Percentiles rank a stretch among this genome's conserved stretches.
These are phyloP conservation scores for Pythium oligandrum DNA, from an alignment of 352 stramenopile genomes.

Conservation along the genomic window DNA sequence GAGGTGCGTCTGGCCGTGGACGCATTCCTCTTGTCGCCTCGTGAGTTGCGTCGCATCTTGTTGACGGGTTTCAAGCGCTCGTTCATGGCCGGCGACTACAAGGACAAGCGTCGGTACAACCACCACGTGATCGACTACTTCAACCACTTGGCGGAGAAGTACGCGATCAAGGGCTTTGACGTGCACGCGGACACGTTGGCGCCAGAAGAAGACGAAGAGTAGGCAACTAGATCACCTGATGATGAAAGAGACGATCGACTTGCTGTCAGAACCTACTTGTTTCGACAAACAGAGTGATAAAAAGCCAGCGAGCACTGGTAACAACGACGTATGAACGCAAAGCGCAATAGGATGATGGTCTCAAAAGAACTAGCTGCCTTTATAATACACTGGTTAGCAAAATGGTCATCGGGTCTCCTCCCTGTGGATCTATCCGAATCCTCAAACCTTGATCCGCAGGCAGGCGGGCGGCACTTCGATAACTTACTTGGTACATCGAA, in stretches of 20 bases:
- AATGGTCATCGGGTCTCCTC: slow-evolving; percentile 29
- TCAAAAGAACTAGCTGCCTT: slow-evolving; percentile 34
- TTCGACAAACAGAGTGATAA: too few relatives aligned
- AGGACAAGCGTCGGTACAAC: slow-evolving; percentile 75
- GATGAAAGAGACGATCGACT: too few relatives aligned
- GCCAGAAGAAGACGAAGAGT: background rate
- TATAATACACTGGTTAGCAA: slow-evolving; percentile 37
- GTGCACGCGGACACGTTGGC: slow-evolving; percentile 7
- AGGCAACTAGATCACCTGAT: background rate
- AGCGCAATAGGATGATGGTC: slow-evolving; percentile 1
- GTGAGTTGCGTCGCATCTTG: slow-evolving; percentile 70
- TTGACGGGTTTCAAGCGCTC: slow-evolving; percentile 56
- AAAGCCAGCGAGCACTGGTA: too few relatives aligned
- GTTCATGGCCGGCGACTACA: slow-evolving; percentile 83
- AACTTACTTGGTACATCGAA: slow-evolving; percentile 32
- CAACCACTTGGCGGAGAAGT: slow-evolving; percentile 69
- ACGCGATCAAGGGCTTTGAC: slow-evolving; percentile 41
- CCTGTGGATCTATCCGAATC: slow-evolving; percentile 22
- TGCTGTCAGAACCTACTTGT: too few relatives aligned
- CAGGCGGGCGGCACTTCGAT: slow-evolving; percentile 28
- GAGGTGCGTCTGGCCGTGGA: slow-evolving; percentile 81
- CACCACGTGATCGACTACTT: slow-evolving; percentile 86
- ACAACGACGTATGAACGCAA: background rate
- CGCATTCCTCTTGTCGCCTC: slow-evolving; percentile 66
- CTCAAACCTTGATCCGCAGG: slow-evolving; percentile 19